These are phyloP conservation scores for Quercus rubra DNA, from an alignment of 306 rosid species.

Conservation along the genomic window DNA sequence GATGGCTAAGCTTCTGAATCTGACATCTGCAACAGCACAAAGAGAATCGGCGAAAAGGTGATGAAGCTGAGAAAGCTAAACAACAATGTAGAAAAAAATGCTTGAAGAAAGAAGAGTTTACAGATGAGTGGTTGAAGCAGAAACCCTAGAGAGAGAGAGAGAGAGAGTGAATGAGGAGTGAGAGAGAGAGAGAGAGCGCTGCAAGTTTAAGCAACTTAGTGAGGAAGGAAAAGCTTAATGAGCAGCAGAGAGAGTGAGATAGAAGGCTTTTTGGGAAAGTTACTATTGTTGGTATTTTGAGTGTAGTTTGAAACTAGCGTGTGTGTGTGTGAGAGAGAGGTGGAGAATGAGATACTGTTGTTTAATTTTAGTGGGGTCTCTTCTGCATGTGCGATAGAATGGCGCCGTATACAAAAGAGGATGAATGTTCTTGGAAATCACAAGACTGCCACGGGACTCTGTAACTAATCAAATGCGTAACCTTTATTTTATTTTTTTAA, in stretches of 20 bases:
- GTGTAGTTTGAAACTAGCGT: too few relatives aligned
- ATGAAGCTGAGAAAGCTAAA: background rate
- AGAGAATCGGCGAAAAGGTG: background rate
- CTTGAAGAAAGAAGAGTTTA: background rate
- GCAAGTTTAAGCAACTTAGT: constrained; percentile 48
- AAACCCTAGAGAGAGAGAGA: constrained; percentile 49
- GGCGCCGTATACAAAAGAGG: background rate
- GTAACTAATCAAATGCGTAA: too few relatives aligned
- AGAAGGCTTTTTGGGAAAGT: background rate
- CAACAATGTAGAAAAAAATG: background rate
- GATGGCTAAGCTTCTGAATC: too few relatives aligned
- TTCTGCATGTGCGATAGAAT: too few relatives aligned
- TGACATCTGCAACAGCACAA: constrained; percentile 8
- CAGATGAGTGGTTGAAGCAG: background rate
- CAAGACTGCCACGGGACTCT: background rate
- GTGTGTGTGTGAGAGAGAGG: background rate
- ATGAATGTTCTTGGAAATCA: background rate
- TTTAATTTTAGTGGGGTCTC: constrained; percentile 23
- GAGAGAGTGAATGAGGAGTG: background rate
- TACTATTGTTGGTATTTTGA: background rate
- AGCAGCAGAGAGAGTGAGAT: background rate
- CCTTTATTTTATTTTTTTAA: too few relatives aligned
- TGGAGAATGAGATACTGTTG: background rate
- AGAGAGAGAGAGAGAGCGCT: constrained; percentile 15
- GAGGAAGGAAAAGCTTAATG: background rate